These are phyloP conservation scores for Pycnococcus provasolii DNA, from an alignment of 139 green algal species.

Conservation along the genomic window DNA sequence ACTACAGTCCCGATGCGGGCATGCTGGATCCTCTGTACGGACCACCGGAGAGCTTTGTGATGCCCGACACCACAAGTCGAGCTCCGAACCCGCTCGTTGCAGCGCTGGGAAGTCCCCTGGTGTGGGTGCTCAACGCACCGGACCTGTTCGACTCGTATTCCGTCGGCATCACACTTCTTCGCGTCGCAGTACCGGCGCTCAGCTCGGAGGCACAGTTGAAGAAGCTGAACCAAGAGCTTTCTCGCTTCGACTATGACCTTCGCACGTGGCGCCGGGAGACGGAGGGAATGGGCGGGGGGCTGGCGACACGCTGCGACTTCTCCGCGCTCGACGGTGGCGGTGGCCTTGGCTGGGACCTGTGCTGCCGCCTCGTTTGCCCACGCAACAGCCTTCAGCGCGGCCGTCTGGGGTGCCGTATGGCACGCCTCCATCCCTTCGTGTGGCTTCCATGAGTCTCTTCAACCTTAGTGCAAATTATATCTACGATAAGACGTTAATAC, in stretches of 20 bases:
- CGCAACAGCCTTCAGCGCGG: constrained; percentile 18
- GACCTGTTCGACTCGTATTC: constrained; percentile 48
- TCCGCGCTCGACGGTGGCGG: constrained; percentile 34
- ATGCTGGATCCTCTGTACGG: constrained; percentile 43
- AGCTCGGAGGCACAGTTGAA: background rate
- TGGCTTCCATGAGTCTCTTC: background rate
- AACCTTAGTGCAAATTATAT: too few relatives aligned
- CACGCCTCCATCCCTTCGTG: constrained; percentile 38
- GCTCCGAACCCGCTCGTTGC: constrained; percentile 31
- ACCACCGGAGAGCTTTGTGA: constrained; percentile 42
- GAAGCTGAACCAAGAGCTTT: constrained; percentile 37
- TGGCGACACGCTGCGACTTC: constrained; percentile 24
- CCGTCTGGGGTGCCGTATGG: constrained; percentile 20
- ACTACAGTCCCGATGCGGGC: constrained; percentile 43
- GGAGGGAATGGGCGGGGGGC: background rate
- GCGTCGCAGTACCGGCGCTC: constrained; percentile 19
- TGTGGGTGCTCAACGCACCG: constrained; percentile 40
- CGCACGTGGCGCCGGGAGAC: constrained; percentile 28
- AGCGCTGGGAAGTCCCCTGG: constrained; percentile 28
- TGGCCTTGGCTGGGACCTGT: constrained; percentile 38
- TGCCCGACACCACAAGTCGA: constrained; percentile 35
- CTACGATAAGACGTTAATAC: too few relatives aligned
- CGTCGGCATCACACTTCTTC: constrained; percentile 40
- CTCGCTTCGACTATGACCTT: constrained; percentile 31
- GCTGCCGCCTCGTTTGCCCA: constrained; percentile 29